These are phyloP conservation scores for Xylariaceae sp. DNA, from an alignment of 2,329 filamentous ascomycete genomes.

Conservation along the genomic window DNA sequence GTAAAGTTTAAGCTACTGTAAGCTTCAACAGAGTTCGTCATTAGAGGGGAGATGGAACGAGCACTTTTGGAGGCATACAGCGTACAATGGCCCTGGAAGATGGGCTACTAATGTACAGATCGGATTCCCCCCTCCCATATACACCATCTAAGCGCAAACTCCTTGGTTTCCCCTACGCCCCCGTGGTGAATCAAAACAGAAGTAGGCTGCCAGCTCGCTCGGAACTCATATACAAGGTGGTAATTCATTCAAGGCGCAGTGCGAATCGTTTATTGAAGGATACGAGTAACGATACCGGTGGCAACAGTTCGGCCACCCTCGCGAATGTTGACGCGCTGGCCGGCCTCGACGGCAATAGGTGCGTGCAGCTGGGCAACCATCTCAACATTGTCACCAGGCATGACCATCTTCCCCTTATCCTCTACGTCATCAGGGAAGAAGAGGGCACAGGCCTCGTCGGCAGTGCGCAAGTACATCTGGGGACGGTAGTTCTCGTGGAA, in stretches of 20 bases:
- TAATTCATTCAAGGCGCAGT: constrained; percentile 13
- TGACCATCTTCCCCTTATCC: constrained; percentile 70
- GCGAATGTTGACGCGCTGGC: constrained; percentile 96
- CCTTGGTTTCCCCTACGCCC: constrained; percentile 21
- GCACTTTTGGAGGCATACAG: constrained; percentile 20
- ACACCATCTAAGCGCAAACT: constrained; percentile 23
- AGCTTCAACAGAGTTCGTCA: constrained; percentile 16
- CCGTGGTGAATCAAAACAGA: constrained; percentile 17
- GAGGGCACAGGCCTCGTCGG: constrained; percentile 73
- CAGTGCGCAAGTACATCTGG: constrained; percentile 92
- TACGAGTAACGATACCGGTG: constrained; percentile 75
- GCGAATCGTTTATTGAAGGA: constrained; percentile 50
- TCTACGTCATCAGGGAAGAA: constrained; percentile 81
- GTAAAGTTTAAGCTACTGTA: constrained; percentile 15
- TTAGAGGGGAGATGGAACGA: constrained; percentile 30
- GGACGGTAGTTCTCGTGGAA: constrained; percentile 96
- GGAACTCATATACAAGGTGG: constrained; percentile 20
- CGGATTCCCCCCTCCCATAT: constrained; percentile 24
- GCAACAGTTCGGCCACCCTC: constrained; percentile 90
- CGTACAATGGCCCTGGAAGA: constrained; percentile 26
- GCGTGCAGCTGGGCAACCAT: constrained; percentile 85
- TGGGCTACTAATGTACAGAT: constrained; percentile 27
- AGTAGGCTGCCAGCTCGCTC: constrained; percentile 25
- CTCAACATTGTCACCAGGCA: constrained; percentile 98
- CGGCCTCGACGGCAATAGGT: constrained; percentile 82